Evolutionary conservation across 1,139 yeast species (phyloP).

Genomic region (Lodderomyces theae): DNA sequence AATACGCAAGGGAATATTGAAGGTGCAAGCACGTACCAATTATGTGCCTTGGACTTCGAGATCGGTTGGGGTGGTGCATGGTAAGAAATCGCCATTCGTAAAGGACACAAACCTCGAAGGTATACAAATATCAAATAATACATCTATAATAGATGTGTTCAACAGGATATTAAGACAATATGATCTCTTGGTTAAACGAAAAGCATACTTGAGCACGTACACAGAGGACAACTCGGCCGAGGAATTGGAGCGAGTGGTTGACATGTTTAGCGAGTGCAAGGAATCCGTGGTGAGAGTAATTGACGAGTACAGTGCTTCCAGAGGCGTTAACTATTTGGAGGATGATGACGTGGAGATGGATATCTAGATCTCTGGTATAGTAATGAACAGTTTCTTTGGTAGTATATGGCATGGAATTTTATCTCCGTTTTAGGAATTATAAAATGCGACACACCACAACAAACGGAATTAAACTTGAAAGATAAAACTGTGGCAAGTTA

Average conservation of each 20-base stretch:
- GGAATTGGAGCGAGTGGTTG: conserved; percentile 50
- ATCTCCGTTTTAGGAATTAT: no score
- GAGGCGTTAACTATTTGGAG: conserved; percentile 43
- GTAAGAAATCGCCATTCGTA: conserved; percentile 67
- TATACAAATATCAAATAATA: conserved; percentile 73
- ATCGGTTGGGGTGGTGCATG: conserved; percentile 74
- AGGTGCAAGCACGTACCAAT: conserved; percentile 72
- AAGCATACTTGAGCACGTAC: conserved; percentile 84
- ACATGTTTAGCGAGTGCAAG: conserved; percentile 76
- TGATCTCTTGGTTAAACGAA: conserved; percentile 73
- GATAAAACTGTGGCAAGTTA: neutral
- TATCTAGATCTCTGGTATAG: neutral
- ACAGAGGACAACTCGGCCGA: conserved; percentile 48
- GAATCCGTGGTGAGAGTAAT: conserved; percentile 68
- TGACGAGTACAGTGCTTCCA: conserved; percentile 69
- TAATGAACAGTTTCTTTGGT: neutral
- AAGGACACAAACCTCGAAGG: conserved; percentile 52
- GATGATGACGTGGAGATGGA: conserved; percentile 4
- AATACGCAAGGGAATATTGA: conserved; percentile 72
- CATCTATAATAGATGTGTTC: conserved; percentile 66
- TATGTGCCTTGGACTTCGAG: conserved; percentile 90
- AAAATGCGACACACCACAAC: no score
- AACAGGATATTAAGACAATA: conserved; percentile 70
- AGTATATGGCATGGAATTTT: no score
- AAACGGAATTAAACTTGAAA: neutral